Evolutionary conservation across 2,329 filamentous ascomycete species (phyloP).

Genomic region (Penicillium vulpinum): DNA sequence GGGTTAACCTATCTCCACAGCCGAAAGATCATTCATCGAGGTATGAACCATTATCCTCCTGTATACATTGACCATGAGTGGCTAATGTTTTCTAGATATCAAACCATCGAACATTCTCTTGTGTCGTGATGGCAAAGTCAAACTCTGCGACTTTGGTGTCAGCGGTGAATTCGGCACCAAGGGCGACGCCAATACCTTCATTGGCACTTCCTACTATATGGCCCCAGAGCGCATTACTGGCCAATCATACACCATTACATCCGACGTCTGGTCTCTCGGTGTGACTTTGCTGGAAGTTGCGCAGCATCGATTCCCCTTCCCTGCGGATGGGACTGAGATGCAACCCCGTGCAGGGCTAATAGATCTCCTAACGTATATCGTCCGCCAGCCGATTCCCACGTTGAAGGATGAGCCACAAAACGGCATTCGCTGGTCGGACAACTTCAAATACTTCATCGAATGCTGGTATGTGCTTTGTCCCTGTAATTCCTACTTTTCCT

Average conservation of each 20-base stretch:
- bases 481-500: not conserved
- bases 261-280: slow-evolving; percentile 96
- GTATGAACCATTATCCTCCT: slow-evolving; percentile 32
- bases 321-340: slow-evolving; percentile 92
- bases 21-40: slow-evolving; percentile 93
- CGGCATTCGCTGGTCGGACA: slow-evolving; percentile 90
- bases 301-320: slow-evolving; percentile 97
- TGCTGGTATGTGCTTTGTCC: slow-evolving; percentile 69
- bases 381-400: slow-evolving; percentile 90
- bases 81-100: slow-evolving; percentile 63
- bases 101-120: slow-evolving; percentile 97
- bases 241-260: slow-evolving; percentile 97
- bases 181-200: slow-evolving; percentile 97
- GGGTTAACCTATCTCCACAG: slow-evolving; percentile 93
- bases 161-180: slow-evolving; percentile 98
- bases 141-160: slow-evolving; percentile 97
- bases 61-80: not conserved
- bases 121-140: slow-evolving; percentile 88
- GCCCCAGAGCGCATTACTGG: slow-evolving; percentile 96
- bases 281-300: slow-evolving; percentile 99
- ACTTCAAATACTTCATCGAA: slow-evolving; percentile 99
- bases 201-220: slow-evolving; percentile 99
- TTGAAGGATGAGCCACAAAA: slow-evolving; percentile 91
- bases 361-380: slow-evolving; percentile 95
- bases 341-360: slow-evolving; percentile 90